A percentile compares a stretch with the other conserved stretches of the same genome.
Conservation (phyloP, 2,329 filamentous ascomycete species). For the Dendryphion nanum region DNA sequence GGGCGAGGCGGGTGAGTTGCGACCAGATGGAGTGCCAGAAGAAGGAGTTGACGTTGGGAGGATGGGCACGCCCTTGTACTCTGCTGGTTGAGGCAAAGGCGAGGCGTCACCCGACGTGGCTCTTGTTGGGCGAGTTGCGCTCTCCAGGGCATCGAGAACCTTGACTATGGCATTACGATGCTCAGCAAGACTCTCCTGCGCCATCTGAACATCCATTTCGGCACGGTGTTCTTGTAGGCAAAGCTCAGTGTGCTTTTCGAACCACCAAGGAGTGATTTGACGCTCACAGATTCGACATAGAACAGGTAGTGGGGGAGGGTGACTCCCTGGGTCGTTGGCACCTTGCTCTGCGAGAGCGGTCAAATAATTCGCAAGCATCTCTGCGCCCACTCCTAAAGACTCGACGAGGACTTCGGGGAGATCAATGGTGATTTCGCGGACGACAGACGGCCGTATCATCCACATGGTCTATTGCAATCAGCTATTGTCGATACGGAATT, state of each 20-base stretch:
- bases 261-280: constrained; percentile 98
- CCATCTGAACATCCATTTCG: constrained; percentile 96
- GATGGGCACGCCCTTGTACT: constrained; percentile 87
- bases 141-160: constrained; percentile 88
- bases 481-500: constrained; percentile 18
- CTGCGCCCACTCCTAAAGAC: constrained; percentile 88
- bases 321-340: constrained; percentile 68
- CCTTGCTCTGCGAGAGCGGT: constrained; percentile 84
- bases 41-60: constrained; percentile 67
- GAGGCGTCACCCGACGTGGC: constrained; percentile 50
- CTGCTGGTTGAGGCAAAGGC: constrained; percentile 57
- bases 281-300: constrained; percentile 97
- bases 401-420: constrained; percentile 86
- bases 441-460: constrained; percentile 94
- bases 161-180: constrained; percentile 94
- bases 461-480: constrained; percentile 81
- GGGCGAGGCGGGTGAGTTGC: constrained; percentile 67
- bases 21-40: constrained; percentile 68
- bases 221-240: constrained; percentile 94
- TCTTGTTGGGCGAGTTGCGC: constrained; percentile 64
- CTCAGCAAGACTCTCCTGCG: constrained; percentile 87
- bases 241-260: constrained; percentile 96
- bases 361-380: constrained; percentile 90
- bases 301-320: constrained; percentile 78
- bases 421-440: constrained; percentile 93